phyloP scores from a whole-genome alignment of 371 early-diverging fungal species.

The Mortierella sp. region DNA sequence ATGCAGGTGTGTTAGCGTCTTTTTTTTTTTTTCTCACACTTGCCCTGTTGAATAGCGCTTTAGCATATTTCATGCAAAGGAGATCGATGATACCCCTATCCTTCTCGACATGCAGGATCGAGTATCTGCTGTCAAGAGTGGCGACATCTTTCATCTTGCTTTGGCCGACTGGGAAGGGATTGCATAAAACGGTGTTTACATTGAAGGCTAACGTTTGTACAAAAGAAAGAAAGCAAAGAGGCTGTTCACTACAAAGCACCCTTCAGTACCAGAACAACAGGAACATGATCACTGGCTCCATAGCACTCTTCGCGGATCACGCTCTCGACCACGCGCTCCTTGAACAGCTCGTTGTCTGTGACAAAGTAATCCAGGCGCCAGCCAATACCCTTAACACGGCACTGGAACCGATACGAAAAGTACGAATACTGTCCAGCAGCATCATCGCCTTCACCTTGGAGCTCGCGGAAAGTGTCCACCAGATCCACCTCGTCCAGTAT shows the following conservation, averaged over 20 bases:
- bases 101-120: constrained; percentile 27
- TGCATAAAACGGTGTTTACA: too few relatives aligned
- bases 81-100: constrained; percentile 15
- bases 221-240: neutral
- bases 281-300: constrained; percentile 94
- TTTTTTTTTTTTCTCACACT: neutral
- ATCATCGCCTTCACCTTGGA: constrained; percentile 66
- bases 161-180: constrained; percentile 31
- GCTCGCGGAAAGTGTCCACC: constrained; percentile 83
- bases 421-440: constrained; percentile 81
- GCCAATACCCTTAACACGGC: constrained; percentile 80
- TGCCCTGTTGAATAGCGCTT: constrained; percentile 12
- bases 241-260: constrained; percentile 36
- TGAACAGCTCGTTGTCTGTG: constrained; percentile 65
- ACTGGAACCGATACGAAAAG: constrained; percentile 81
- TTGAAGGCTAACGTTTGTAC: too few relatives aligned
- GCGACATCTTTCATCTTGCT: constrained; percentile 31
- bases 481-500: constrained; percentile 66
- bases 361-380: constrained; percentile 94
- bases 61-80: constrained; percentile 41
- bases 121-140: constrained; percentile 22
- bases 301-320: constrained; percentile 82
- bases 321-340: constrained; percentile 71
- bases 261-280: constrained; percentile 72
- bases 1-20: neutral